Evolutionary conservation across 2,329 filamentous ascomycete genomes (phyloP).

Genomic region (Calonectria leucothoes): DNA sequence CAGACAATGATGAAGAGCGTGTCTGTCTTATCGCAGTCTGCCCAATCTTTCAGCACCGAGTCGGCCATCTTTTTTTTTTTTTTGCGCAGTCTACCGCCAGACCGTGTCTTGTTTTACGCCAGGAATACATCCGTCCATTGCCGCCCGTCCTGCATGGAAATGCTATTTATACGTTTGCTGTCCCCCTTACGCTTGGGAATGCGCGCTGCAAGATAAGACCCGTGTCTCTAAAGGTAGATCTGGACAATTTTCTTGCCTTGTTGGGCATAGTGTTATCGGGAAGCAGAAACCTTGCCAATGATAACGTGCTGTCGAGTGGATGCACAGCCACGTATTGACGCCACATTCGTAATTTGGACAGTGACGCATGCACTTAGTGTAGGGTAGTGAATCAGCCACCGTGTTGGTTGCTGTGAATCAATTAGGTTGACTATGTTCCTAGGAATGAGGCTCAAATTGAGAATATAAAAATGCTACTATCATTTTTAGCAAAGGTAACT

Average conservation of each 20-base stretch:
- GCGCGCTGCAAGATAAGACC: constrained; percentile 10
- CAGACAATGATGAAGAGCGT: constrained; percentile 31
- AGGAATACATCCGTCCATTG: neutral
- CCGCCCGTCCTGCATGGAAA: neutral
- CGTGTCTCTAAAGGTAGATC: constrained; percentile 7
- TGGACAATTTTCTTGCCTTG: constrained; percentile 15
- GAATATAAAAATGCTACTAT: neutral
- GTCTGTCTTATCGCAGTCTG: constrained; percentile 28
- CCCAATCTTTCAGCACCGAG: constrained; percentile 30
- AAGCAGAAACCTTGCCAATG: neutral
- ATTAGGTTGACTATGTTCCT: neutral
- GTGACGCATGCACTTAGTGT: neutral
- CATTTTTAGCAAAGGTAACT: neutral
- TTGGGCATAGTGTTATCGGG: constrained; percentile 15
- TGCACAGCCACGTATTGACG: neutral
- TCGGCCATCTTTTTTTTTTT: constrained; percentile 22
- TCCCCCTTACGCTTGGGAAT: neutral
- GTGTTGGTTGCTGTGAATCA: neutral
- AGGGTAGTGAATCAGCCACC: neutral
- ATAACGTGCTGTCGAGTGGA: neutral
- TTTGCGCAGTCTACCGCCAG: neutral
- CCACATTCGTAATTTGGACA: neutral
- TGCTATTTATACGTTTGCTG: neutral
- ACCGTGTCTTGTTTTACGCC: neutral
- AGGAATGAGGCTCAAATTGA: neutral